phyloP scores from a whole-genome alignment of 495 filamentous ascomycete species.

The Aspergillus olivimuriae region DNA sequence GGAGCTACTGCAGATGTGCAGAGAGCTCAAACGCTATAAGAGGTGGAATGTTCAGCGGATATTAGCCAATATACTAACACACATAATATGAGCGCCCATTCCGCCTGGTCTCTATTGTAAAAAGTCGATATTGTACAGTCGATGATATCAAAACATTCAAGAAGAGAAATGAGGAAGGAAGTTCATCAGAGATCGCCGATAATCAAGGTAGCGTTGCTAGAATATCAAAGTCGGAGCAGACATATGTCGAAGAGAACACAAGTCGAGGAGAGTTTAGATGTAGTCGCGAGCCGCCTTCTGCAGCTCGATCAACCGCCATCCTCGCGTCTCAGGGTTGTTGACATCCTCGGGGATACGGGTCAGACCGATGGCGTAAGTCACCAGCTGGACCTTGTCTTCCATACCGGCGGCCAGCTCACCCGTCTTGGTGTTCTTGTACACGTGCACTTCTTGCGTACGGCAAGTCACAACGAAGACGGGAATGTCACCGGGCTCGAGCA shows the following conservation, averaged over 20 bases:
- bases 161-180: slow-evolving; percentile 13
- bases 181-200: slow-evolving; percentile 10
- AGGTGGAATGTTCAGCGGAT: slow-evolving; percentile 16
- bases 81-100: slow-evolving; percentile 31
- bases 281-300: slow-evolving; percentile 98
- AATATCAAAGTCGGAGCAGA: slow-evolving; percentile 6
- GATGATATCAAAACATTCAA: slow-evolving; percentile 26
- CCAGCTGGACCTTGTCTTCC: slow-evolving; percentile 96
- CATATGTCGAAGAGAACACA: slow-evolving; percentile 2
- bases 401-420: slow-evolving; percentile 89
- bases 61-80: slow-evolving; percentile 22
- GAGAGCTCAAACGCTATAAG: slow-evolving; percentile 1
- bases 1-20: not conserved
- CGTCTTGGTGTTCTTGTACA: slow-evolving; percentile 87
- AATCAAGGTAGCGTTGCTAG: slow-evolving; percentile 10
- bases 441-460: slow-evolving; percentile 95
- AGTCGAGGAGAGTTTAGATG: slow-evolving; percentile 46
- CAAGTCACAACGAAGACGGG: slow-evolving; percentile 96
- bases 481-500: slow-evolving; percentile 94
- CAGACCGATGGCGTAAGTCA: slow-evolving; percentile 95
- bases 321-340: slow-evolving; percentile 90
- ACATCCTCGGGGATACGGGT: slow-evolving; percentile 92
- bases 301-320: slow-evolving; percentile 95
- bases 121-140: slow-evolving; percentile 41
- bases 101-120: slow-evolving; percentile 34